Evolutionary conservation across 345 rosid genomes (phyloP).

Genomic region (Citrus maxima): DNA sequence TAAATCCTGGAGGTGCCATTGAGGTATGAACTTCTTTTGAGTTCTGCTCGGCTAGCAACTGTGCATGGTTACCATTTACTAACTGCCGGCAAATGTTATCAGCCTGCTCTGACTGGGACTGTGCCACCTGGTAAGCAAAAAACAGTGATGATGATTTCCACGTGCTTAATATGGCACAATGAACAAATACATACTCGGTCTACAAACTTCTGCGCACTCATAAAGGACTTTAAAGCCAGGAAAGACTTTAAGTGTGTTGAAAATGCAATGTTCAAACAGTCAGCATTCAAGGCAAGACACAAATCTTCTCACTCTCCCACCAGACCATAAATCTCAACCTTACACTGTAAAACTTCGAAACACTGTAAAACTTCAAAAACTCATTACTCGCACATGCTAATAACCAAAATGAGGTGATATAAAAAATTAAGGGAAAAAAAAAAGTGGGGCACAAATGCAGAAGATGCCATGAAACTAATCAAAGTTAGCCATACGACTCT

Average conservation of each 20-base stretch:
- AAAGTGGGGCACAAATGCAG: neutral
- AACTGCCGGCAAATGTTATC: conserved; percentile 23
- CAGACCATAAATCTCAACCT: neutral
- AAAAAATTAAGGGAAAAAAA: neutral
- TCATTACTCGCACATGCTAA: neutral
- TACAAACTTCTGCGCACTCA: neutral
- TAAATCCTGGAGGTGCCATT: conserved; percentile 25
- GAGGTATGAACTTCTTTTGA: conserved; percentile 28
- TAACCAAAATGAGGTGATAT: too few relatives aligned
- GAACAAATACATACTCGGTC: neutral
- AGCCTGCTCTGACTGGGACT: conserved; percentile 30
- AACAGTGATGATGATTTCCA: neutral
- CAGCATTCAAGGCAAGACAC: neutral
- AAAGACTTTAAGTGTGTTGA: neutral
- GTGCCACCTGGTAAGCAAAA: conserved; percentile 29
- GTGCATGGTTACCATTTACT: conserved; percentile 11
- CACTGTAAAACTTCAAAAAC: neutral
- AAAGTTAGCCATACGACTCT: neutral
- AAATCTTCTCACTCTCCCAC: neutral
- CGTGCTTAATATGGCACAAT: neutral
- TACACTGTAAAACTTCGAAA: neutral
- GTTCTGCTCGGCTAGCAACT: conserved; percentile 22
- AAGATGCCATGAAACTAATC: neutral
- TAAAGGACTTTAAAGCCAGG: neutral
- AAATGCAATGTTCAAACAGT: neutral